These are phyloP conservation scores for Dimocarpus longan DNA, from an alignment of 345 rosid species.

Conservation along the genomic window DNA sequence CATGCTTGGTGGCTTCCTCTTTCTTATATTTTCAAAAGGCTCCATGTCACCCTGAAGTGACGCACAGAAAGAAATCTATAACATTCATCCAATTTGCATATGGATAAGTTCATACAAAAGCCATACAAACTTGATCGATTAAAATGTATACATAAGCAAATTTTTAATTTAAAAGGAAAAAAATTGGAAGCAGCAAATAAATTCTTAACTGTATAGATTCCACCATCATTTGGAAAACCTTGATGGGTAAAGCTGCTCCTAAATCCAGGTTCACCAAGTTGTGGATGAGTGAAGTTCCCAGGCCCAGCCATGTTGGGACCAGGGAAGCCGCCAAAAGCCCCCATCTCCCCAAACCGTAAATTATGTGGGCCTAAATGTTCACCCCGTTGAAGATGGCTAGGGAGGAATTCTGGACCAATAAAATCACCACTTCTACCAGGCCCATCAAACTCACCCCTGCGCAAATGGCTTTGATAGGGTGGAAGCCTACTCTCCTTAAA, in stretches of 20 bases:
- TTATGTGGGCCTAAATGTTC: constrained; percentile 53
- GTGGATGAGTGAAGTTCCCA: constrained; percentile 40
- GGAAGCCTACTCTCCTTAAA: constrained; percentile 49
- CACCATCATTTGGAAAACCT: constrained; percentile 48
- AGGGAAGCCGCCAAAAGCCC: constrained; percentile 42
- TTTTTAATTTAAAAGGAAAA: background rate
- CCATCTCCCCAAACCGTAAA: constrained; percentile 34
- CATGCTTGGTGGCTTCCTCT: constrained; percentile 50
- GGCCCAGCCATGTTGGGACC: constrained; percentile 45
- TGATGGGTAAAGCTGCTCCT: constrained; percentile 54
- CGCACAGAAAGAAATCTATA: constrained; percentile 13
- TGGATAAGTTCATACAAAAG: background rate
- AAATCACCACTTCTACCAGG: constrained; percentile 46
- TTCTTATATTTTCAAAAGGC: constrained; percentile 53
- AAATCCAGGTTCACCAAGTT: constrained; percentile 64
- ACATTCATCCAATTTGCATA: background rate
- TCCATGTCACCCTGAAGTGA: constrained; percentile 51
- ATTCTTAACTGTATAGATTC: constrained; percentile 55
- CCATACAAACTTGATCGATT: background rate
- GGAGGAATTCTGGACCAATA: constrained; percentile 42
- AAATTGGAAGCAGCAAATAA: constrained; percentile 6
- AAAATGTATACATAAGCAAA: background rate
- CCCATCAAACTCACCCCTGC: constrained; percentile 54
- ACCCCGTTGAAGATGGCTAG: constrained; percentile 50
- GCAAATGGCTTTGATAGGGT: constrained; percentile 41